Base-by-base conservation (phyloP, 2,329 filamentous ascomycete genomes). In the Blastomyces gilchristii region DNA sequence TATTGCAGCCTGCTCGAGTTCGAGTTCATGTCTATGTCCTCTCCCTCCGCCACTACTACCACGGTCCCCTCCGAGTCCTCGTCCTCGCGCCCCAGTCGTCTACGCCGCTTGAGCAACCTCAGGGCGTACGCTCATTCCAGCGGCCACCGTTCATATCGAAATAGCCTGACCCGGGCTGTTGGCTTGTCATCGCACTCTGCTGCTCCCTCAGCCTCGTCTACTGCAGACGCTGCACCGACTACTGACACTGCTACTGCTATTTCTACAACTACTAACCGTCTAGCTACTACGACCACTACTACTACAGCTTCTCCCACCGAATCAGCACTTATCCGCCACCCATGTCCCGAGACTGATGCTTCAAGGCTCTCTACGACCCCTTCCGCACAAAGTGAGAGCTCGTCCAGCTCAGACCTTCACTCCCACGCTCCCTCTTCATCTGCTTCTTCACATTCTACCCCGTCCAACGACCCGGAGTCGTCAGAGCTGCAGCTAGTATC, bases 91-190 rank as follows among this genome's bases (percentile, higher is more conserved):
- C 68, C 71, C 56, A 71, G 74, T 61, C 73, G 72, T 62, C 70
- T 77, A 64, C 74, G 75, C 56, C 74, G 76, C 58, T 68, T 78
- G 57, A 77, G 74, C 70, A 74, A 75, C 68, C 70, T 77, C 62
- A 73, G 75, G 63, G 70, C 74, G 50, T 75, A 75, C 67, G 74
- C 74, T 2, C 71, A 76, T 56, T 71, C 69, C 61, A 65, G 62
- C 62, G 63, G 65, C 31, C 69, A 71, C 58, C 73, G 70, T 41
- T 69, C 70, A 45, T 68, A 72, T 65, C 74, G 73, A 61, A 73
- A 73, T 64, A 74, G 73, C 63, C 64, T 77, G 43, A 72, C 71
- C 62, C 74, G 75, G 63, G 69, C 76, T 41, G 71, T 75, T 52
- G 74, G 73, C 67, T 65, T 74, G 63, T 71, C 71, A 37, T 70